Conservation (phyloP, 108 stramenopile species). For the Nannochloropsis oceanica region DNA sequence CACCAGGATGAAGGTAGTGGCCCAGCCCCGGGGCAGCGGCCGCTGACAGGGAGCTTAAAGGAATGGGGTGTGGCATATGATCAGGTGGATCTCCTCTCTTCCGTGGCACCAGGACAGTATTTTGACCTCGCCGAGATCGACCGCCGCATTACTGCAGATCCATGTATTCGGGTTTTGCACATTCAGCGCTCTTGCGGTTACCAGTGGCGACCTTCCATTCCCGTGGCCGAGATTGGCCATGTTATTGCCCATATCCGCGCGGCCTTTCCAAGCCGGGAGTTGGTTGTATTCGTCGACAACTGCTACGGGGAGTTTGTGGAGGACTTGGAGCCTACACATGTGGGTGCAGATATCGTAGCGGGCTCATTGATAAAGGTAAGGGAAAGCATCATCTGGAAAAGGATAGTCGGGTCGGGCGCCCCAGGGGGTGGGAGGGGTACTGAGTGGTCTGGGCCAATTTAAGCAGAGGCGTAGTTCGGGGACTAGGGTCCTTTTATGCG, state of each 20-base stretch:
- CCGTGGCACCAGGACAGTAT: neutral
- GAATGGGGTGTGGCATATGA: conserved; percentile 11
- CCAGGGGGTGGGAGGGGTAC: too few relatives aligned
- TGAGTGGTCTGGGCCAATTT: too few relatives aligned
- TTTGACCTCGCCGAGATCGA: neutral
- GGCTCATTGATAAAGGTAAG: conserved; percentile 33
- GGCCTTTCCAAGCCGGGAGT: conserved; percentile 6
- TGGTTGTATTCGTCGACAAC: conserved; percentile 32
- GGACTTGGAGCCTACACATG: conserved; percentile 30
- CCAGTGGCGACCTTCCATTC: conserved; percentile 30
- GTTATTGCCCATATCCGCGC: neutral
- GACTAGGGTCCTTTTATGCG: too few relatives aligned
- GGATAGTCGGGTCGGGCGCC: too few relatives aligned
- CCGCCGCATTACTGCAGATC: neutral
- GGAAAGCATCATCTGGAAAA: too few relatives aligned
- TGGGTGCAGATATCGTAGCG: conserved; percentile 30
- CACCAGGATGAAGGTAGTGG: neutral
- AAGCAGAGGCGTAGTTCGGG: too few relatives aligned
- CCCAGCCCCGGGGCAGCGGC: neutral
- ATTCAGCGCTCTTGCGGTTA: conserved; percentile 36
- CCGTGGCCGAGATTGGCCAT: conserved; percentile 19
- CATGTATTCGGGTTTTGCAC: neutral
- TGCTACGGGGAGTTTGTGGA: conserved; percentile 42
- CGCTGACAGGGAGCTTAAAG: neutral
- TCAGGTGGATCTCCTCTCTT: neutral